These are phyloP conservation scores for Cupressus sempervirens DNA, from an alignment of 75 land plant species.

Conservation along the genomic window DNA sequence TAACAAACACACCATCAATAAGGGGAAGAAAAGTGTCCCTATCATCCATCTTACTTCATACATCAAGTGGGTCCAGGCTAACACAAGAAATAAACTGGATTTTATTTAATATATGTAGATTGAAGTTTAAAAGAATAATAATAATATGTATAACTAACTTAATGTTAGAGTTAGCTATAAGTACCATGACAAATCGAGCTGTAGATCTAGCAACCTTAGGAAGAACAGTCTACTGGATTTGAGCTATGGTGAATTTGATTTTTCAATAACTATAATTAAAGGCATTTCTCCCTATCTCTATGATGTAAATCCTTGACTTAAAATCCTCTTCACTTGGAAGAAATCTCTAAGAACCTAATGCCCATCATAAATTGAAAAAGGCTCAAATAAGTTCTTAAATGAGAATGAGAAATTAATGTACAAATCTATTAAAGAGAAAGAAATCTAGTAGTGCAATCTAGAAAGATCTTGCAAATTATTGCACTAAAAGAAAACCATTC, in stretches of 20 bases:
- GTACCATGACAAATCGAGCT: neutral
- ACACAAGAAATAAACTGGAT: too few species aligned
- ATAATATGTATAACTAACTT: neutral
- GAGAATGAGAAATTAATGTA: too few species aligned
- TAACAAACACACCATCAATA: too few species aligned
- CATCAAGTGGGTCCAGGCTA: too few species aligned
- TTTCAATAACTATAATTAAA: constrained; percentile 10
- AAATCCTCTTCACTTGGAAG: neutral
- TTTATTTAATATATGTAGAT: neutral
- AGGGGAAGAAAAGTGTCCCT: too few species aligned
- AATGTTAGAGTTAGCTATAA: neutral
- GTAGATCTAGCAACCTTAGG: neutral
- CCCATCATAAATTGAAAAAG: neutral
- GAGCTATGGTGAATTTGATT: neutral
- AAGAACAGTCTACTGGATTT: constrained; percentile 7
- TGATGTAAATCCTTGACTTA: constrained; percentile 11
- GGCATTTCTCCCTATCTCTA: constrained; percentile 29
- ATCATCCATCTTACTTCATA: too few species aligned
- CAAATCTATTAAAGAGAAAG: neutral
- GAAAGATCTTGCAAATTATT: too few species aligned
- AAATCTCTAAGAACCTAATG: neutral
- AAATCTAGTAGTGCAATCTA: neutral
- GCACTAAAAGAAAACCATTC: too few species aligned
- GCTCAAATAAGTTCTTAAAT: neutral
- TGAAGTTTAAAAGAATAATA: neutral